Conservation (phyloP, 495 filamentous ascomycete species). For the Evernia prunastri region DNA sequence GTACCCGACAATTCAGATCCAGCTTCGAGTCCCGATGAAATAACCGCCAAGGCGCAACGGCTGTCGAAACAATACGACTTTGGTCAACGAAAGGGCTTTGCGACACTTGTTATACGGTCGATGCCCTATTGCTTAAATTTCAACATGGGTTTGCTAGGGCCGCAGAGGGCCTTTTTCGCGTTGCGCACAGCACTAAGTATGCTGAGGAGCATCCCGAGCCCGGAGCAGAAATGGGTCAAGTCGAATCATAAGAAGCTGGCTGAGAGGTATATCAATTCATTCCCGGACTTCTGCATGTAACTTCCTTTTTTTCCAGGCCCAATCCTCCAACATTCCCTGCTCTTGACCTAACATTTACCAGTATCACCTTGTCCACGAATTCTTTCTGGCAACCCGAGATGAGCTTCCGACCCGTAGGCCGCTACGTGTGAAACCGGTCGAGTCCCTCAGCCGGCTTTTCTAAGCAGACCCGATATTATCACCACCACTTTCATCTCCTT, state of each 20-base stretch:
- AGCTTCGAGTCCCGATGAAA: neutral
- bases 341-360: neutral
- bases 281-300: neutral
- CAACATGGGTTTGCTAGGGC: constrained; percentile 3
- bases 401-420: constrained; percentile 3
- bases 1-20: neutral
- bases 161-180: neutral
- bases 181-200: neutral
- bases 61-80: neutral
- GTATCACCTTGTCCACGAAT: neutral
- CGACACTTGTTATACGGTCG: neutral
- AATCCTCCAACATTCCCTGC: neutral
- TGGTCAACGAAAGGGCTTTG: neutral
- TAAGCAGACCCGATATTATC: neutral
- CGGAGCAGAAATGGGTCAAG: constrained; percentile 4
- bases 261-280: neutral
- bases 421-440: neutral
- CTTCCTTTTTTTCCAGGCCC: neutral
- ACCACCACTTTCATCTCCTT: neutral
- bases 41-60: constrained; percentile 2
- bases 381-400: neutral
- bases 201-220: constrained; percentile 1
- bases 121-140: neutral
- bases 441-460: neutral
- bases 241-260: neutral